Base-by-base conservation (phyloP, 768 basidiomycete genomes). In the Auriscalpium orientale region DNA sequence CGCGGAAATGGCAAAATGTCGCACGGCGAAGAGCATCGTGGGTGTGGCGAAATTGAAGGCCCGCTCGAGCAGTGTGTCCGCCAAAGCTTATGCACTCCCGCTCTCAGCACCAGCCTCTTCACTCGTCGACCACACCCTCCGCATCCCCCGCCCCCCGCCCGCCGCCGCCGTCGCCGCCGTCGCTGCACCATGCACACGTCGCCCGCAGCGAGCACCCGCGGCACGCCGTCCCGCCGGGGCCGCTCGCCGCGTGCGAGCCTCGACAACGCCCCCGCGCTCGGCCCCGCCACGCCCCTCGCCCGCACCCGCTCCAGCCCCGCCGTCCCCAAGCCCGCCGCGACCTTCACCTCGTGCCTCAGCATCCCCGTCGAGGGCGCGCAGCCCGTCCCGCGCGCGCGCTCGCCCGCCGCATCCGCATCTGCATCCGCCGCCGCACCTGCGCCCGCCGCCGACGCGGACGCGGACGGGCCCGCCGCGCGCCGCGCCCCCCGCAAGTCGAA, bases 401-500 rank as follows among this genome's bases (percentile, higher is more conserved):
- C 38, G 28, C 54, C 44, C 34, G 40, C 54, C 16, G 18, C 46
- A 1, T 35, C 60, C 5, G 44, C 57, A 21, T 34, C 60, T 43
- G 58, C 57, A 11, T 35, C 54, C 8, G 38, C 58, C 16, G 36
- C 46, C 16, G 33, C 53, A n/a, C 18, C 51, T 8, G 35, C 57
- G 3, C 11, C 57, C 43, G 49, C 45, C 21, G 20, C 34, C 11
- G 20, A 2, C 38, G 46, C 16, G 13, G 40, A 43, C 49, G 22
- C 49, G 15, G 22, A 22, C 40, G 21, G 33, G 20, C 20, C 36
- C 38, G 28, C 22, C 13, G 18, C 36, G 51, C 81, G 78, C 71
- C 80, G 90, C 56, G 88, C 90, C 38, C 89, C 90, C 52, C 85
- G 91, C 69, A 91, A 91, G 78, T 91, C 89, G 63, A 93, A 93